A percentile compares a stretch with the other conserved stretches of the same genome.
phyloP scores from a whole-genome alignment of 2,329 filamentous ascomycete genomes.

The Teratosphaeriaceae sp. region DNA sequence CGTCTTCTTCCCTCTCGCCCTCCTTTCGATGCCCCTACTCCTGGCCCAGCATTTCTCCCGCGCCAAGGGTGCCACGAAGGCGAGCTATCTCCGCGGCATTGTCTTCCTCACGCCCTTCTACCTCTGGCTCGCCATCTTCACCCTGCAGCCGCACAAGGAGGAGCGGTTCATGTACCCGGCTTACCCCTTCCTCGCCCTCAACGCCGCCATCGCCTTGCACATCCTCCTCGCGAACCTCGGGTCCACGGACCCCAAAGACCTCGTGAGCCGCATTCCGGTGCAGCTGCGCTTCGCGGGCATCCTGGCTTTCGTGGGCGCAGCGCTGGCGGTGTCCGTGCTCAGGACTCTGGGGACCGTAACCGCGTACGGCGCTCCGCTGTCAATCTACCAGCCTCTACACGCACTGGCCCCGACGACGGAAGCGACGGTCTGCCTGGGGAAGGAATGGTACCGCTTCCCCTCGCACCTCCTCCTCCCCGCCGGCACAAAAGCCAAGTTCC shows the following conservation, averaged over 20 bases:
- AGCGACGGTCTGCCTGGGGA: constrained; percentile 78
- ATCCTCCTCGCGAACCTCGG: constrained; percentile 71
- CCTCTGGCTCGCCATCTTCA: constrained; percentile 89
- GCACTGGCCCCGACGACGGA: constrained; percentile 49
- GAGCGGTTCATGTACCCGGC: constrained; percentile 98
- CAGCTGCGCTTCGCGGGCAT: constrained; percentile 64
- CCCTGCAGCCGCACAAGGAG: constrained; percentile 90
- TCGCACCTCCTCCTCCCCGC: constrained; percentile 84
- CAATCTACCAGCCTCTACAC: constrained; percentile 61
- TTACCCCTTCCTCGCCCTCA: constrained; percentile 84
- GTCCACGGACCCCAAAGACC: constrained; percentile 55
- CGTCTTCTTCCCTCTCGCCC: constrained; percentile 78
- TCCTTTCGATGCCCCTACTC: constrained; percentile 68
- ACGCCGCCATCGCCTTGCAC: constrained; percentile 78
- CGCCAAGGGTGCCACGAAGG: constrained; percentile 54
- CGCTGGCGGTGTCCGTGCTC: constrained; percentile 56
- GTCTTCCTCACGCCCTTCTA: constrained; percentile 84
- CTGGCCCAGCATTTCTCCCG: constrained; percentile 63
- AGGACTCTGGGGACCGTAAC: constrained; percentile 71
- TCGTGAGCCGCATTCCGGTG: constrained; percentile 65
- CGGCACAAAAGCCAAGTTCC: constrained; percentile 78
- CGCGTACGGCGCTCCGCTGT: constrained; percentile 75
- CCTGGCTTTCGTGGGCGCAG: constrained; percentile 43
- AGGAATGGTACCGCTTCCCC: constrained; percentile 98
- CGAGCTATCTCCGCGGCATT: constrained; percentile 66